A percentile compares a stretch with the other conserved stretches of the same genome.
phyloP scores from a whole-genome alignment of 495 filamentous ascomycete species.

The Antarctomyces pellizariae region DNA sequence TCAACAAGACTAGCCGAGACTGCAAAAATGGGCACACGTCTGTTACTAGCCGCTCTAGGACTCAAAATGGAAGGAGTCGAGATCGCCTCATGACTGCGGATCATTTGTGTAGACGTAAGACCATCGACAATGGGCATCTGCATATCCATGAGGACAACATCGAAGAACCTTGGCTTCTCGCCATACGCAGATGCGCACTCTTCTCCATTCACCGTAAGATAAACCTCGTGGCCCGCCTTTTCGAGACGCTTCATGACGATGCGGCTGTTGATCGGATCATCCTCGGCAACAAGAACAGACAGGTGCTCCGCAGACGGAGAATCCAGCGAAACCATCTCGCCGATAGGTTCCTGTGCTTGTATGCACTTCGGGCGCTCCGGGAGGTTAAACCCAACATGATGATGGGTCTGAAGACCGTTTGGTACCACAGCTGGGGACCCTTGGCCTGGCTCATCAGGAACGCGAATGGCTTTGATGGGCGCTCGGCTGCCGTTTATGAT shows the following conservation, averaged over 20 bases:
- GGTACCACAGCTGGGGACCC: no score
- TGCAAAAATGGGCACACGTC: constrained; percentile 61
- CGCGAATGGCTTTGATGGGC: no score
- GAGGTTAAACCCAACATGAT: no score
- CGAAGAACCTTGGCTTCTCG: constrained; percentile 34
- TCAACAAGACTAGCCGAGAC: constrained; percentile 76
- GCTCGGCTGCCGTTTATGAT: no score
- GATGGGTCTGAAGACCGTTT: no score
- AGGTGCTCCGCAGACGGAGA: constrained; percentile 19
- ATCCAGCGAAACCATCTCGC: no score
- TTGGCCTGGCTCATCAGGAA: no score
- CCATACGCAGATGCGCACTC: constrained; percentile 53
- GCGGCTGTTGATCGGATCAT: constrained; percentile 80
- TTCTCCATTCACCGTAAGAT: constrained; percentile 62
- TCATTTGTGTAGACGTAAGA: constrained; percentile 58
- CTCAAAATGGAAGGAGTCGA: constrained; percentile 20
- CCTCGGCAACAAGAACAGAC: constrained; percentile 64
- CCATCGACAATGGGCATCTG: constrained; percentile 96
- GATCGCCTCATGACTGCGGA: constrained; percentile 43
- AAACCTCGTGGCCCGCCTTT: constrained; percentile 52
- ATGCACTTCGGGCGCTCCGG: no score
- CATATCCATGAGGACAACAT: constrained; percentile 93
- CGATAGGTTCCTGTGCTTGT: no score
- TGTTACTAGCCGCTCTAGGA: constrained; percentile 20
- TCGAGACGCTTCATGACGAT: constrained; percentile 68